These are phyloP conservation scores for Cercospora sp. DNA, from an alignment of 2,329 filamentous ascomycete genomes.

Conservation along the genomic window DNA sequence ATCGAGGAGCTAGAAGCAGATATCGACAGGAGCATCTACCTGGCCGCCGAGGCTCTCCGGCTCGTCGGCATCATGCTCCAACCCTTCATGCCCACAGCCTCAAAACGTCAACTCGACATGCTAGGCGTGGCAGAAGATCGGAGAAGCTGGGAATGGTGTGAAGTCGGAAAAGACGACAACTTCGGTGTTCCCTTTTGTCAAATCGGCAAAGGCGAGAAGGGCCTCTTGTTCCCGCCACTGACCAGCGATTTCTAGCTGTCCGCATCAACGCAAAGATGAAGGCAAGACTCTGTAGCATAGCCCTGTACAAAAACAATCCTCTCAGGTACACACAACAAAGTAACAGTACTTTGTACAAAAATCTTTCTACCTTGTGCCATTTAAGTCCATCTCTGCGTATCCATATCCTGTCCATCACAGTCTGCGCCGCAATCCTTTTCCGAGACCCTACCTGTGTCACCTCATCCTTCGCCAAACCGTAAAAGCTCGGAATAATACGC, in stretches of 20 bases:
- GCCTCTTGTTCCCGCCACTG: constrained; percentile 54
- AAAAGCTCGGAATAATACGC: not conserved
- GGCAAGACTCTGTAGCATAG: not conserved
- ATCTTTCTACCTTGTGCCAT: not conserved
- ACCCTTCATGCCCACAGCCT: constrained; percentile 84
- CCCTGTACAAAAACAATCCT: not conserved
- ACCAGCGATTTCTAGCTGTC: constrained; percentile 31
- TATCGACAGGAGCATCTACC: constrained; percentile 65
- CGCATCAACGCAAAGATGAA: not conserved
- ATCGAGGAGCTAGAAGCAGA: constrained; percentile 40
- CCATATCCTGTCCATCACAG: not conserved
- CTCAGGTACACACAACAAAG: not conserved
- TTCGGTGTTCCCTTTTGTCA: constrained; percentile 61
- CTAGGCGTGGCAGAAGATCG: constrained; percentile 67
- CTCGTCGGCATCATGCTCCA: constrained; percentile 82
- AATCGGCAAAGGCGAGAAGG: constrained; percentile 46
- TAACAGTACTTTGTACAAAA: not conserved
- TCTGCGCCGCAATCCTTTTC: not conserved
- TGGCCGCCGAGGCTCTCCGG: constrained; percentile 72
- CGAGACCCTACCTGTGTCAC: not conserved
- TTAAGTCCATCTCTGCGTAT: not conserved
- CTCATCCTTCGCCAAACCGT: constrained; percentile 2
- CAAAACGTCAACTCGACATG: constrained; percentile 69
- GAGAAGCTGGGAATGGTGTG: constrained; percentile 64
- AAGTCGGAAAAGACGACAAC: constrained; percentile 61